Evolutionary conservation across 352 stramenopile genomes (phyloP).

Genomic region (Phytophthora macrochlamydospora): DNA sequence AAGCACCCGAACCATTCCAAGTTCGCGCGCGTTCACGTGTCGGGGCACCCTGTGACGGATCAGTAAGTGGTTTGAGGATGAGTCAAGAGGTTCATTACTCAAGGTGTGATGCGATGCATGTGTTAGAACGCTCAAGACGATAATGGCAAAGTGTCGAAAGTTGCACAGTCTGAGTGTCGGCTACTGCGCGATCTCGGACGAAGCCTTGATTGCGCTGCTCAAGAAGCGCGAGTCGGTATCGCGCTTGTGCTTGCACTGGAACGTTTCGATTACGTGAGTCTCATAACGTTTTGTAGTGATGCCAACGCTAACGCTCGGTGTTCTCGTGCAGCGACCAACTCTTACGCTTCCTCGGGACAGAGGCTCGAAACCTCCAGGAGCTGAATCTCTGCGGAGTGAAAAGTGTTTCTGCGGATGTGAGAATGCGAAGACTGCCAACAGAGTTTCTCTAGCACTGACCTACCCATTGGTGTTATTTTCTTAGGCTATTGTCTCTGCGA

Average conservation of each 20-base stretch:
- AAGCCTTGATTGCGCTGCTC: conserved; percentile 85
- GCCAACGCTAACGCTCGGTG: background rate
- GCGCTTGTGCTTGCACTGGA: conserved; percentile 85
- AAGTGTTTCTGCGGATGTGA: conserved; percentile 80
- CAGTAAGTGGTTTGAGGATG: conserved; percentile 45
- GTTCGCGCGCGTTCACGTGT: conserved; percentile 87
- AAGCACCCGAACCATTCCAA: conserved; percentile 91
- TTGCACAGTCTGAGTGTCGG: conserved; percentile 86
- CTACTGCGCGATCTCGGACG: conserved; percentile 87
- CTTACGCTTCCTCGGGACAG: conserved; percentile 72
- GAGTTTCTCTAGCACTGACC: background rate
- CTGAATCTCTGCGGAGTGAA: conserved; percentile 90
- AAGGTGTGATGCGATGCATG: background rate
- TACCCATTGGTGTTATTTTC: background rate
- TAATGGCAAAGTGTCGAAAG: conserved; percentile 91
- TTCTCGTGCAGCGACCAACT: conserved; percentile 67
- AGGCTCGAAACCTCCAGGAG: conserved; percentile 83
- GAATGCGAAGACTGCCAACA: conserved; percentile 1
- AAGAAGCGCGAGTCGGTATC: conserved; percentile 84
- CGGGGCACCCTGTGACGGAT: conserved; percentile 81
- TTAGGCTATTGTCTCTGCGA: conserved; percentile 71
- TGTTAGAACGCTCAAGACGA: conserved; percentile 79
- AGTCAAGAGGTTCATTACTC: background rate
- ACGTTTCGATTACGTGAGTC: conserved; percentile 85
- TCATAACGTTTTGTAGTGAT: background rate